These are phyloP conservation scores for Monascus purpureus DNA, from an alignment of 495 filamentous ascomycete species.

Conservation along the genomic window DNA sequence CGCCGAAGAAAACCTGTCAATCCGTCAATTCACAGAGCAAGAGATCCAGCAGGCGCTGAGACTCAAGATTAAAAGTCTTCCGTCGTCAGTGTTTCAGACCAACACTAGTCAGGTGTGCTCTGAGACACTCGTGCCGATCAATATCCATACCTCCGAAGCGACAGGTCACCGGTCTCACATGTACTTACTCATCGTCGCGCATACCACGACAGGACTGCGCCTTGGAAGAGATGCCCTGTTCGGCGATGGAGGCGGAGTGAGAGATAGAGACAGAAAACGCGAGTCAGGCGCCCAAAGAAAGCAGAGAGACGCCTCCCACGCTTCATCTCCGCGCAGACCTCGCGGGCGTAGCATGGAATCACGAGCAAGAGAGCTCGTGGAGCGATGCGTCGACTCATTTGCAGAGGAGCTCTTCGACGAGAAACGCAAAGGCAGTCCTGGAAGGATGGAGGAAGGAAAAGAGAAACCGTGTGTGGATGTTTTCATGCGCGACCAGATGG, in stretches of 20 bases:
- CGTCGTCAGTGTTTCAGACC: not conserved
- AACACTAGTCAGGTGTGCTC: not conserved
- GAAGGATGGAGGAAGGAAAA: not conserved
- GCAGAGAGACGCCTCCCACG: slow-evolving; percentile 1
- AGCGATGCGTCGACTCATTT: slow-evolving; percentile 42
- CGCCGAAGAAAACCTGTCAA: not conserved
- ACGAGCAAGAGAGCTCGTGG: slow-evolving; percentile 17
- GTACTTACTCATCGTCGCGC: slow-evolving; percentile 62
- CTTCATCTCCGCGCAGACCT: not conserved
- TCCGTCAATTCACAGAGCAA: not conserved
- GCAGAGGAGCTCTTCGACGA: slow-evolving; percentile 37
- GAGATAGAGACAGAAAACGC: slow-evolving; percentile 3
- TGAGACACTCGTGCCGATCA: slow-evolving; percentile 20
- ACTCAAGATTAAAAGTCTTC: not conserved
- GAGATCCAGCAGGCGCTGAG: not conserved
- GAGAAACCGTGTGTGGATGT: slow-evolving; percentile 42
- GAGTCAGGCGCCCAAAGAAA: slow-evolving; percentile 4
- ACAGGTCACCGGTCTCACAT: slow-evolving; percentile 45
- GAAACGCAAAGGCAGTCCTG: not conserved
- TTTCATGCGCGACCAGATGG: slow-evolving; percentile 64
- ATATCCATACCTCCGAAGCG: slow-evolving; percentile 37
- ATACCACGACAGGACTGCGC: slow-evolving; percentile 43
- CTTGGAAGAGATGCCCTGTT: slow-evolving; percentile 55
- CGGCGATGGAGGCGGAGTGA: slow-evolving; percentile 20
- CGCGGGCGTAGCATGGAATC: not conserved